Evolutionary conservation across 148 eudicot genomes (phyloP).

Genomic region (Camellia sinensis): DNA sequence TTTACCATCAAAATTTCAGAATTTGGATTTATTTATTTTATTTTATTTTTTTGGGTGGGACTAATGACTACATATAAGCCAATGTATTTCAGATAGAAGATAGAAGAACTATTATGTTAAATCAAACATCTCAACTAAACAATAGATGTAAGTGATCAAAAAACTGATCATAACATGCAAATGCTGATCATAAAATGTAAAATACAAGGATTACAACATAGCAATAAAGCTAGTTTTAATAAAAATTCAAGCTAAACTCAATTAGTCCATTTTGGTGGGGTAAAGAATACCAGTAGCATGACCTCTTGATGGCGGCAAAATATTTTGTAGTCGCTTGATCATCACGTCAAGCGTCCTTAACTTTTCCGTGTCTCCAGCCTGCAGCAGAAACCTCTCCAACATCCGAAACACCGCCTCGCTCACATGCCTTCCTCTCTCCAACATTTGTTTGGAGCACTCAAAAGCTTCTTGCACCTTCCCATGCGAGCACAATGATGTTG

Average conservation of each 20-base stretch:
- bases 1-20: too few relatives aligned
- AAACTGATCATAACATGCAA: too few relatives aligned
- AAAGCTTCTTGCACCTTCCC: conserved; percentile 69
- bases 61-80: too few relatives aligned
- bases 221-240: neutral
- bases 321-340: conserved; percentile 42
- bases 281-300: conserved; percentile 35
- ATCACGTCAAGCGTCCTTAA: conserved; percentile 41
- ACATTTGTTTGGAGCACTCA: conserved; percentile 65
- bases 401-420: conserved; percentile 50
- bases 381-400: conserved; percentile 61
- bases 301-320: conserved; percentile 50
- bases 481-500: conserved; percentile 62
- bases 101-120: too few relatives aligned
- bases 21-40: too few relatives aligned
- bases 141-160: too few relatives aligned
- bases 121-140: too few relatives aligned
- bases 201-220: neutral
- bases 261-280: neutral
- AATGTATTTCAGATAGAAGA: too few relatives aligned
- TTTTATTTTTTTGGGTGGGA: too few relatives aligned
- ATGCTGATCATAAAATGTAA: too few relatives aligned
- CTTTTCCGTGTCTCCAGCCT: conserved; percentile 50
- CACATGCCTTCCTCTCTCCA: conserved; percentile 68
- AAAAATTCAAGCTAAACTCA: neutral